Conservation (phyloP, 768 basidiomycete species). For the Leucocoprinus sp. region DNA sequence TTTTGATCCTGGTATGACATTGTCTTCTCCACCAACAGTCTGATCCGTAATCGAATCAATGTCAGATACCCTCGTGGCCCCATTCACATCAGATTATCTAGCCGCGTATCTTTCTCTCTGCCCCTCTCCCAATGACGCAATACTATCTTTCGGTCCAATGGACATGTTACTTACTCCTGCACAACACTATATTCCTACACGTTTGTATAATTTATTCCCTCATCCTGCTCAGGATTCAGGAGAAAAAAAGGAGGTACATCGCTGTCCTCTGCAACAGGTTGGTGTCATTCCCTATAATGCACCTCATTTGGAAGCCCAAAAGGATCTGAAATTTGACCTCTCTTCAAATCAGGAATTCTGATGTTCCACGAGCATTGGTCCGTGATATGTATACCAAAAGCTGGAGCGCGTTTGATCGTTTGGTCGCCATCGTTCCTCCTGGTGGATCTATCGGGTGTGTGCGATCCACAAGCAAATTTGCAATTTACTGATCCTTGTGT, state of each 20-base stretch:
- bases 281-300: not conserved
- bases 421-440: slow-evolving; percentile 85
- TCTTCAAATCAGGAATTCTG: slow-evolving; percentile 55
- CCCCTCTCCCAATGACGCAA: slow-evolving; percentile 64
- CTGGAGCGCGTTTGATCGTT: slow-evolving; percentile 86
- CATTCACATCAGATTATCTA: slow-evolving; percentile 73
- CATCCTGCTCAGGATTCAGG: slow-evolving; percentile 74
- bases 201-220: slow-evolving; percentile 66
- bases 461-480: not conserved
- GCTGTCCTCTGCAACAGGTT: slow-evolving; percentile 65
- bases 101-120: slow-evolving; percentile 71
- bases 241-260: slow-evolving; percentile 69
- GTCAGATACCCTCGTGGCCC: slow-evolving; percentile 60
- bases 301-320: slow-evolving; percentile 1
- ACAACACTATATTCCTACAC: slow-evolving; percentile 64
- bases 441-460: slow-evolving; percentile 82
- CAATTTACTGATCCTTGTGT: not conserved
- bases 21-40: not conserved
- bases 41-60: not conserved
- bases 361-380: slow-evolving; percentile 76
- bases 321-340: not conserved
- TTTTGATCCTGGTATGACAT: slow-evolving; percentile 67
- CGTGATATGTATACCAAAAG: slow-evolving; percentile 90
- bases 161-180: slow-evolving; percentile 72
- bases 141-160: slow-evolving; percentile 76